Evolutionary conservation across 2,329 filamentous ascomycete species (phyloP), one percentile per base, ranked within the genome.

Genomic region (Colletotrichum theobromicola): DNA sequence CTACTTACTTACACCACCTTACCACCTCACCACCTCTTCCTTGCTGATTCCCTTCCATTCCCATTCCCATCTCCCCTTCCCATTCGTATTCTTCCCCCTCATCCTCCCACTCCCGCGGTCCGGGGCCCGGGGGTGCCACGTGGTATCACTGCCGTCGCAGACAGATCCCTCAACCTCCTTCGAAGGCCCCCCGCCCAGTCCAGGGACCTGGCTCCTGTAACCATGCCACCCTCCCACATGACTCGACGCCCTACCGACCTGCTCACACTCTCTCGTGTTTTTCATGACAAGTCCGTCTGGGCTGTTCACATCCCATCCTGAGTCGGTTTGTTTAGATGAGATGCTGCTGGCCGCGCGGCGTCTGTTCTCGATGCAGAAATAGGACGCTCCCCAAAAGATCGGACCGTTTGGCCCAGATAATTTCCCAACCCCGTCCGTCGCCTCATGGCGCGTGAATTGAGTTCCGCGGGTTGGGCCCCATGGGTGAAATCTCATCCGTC

Each of bases 91-190:
- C 55, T 28, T 32, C 26, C 18, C 30, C 57, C 57, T 60, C 57
- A 10, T 60, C 57, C 57, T 32, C 18, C 34, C 57, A 5, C 28
- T 32, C 16, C 57, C 30, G 18, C n/a, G 8, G 9, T 60, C 57
- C 32, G 24, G 53, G 35, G 61, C 66, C 66, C 13, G 53, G 58
- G 53, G 46, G 15, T 74, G 67, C 71, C 67, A 74, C 67, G 71
- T 70, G 71, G 60, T 32, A 10, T 26, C n/a, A 68, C 35, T 57
- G n/a, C 32, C 30, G 42, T 61, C 18, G 50, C 37, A 53, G 37
- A 32, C 37, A 30, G 12, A 69, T 58, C 65, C 42, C 65, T 42
- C 18, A 50, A 34, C 32, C 60, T 10, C 24, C 26, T 37, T 50
- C 37, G 16, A 42, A 9, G 18, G n/a, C n/a, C 46, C 46, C 7